These are phyloP conservation scores for Venturia nashicola DNA, from an alignment of 2,329 filamentous ascomycete genomes.

Conservation along the genomic window DNA sequence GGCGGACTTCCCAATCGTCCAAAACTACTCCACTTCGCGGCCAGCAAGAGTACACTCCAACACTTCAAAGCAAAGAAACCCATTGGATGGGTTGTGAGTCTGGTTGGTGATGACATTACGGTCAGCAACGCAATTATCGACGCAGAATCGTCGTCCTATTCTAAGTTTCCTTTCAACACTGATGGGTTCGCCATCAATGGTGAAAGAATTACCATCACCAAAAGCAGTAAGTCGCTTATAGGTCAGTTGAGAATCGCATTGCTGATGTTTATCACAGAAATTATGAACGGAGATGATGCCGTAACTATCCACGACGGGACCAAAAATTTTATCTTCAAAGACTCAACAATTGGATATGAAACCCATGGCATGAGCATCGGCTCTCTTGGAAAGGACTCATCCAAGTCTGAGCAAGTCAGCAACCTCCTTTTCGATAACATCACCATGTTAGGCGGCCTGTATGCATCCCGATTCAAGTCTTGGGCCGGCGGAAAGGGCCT, in stretches of 20 bases:
- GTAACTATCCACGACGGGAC: slow-evolving; percentile 28
- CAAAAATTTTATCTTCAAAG: slow-evolving; percentile 26
- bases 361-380: slow-evolving; percentile 34
- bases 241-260: neutral
- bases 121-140: slow-evolving; percentile 30
- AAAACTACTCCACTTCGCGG: slow-evolving; percentile 28
- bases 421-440: slow-evolving; percentile 32
- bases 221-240: neutral
- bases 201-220: neutral
- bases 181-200: slow-evolving; percentile 19
- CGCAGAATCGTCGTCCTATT: slow-evolving; percentile 21
- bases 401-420: slow-evolving; percentile 25
- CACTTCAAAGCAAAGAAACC: slow-evolving; percentile 32
- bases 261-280: neutral
- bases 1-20: slow-evolving; percentile 27
- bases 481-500: slow-evolving; percentile 31
- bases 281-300: neutral
- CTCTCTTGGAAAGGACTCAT: slow-evolving; percentile 27
- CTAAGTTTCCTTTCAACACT: slow-evolving; percentile 31
- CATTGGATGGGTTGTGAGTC: slow-evolving; percentile 30
- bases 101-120: slow-evolving; percentile 28
- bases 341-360: slow-evolving; percentile 31
- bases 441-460: slow-evolving; percentile 29
- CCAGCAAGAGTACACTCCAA: slow-evolving; percentile 24
- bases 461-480: slow-evolving; percentile 29